phyloP scores from a whole-genome alignment of 176 grass and related monocot genomes.

The Phragmites australis region DNA sequence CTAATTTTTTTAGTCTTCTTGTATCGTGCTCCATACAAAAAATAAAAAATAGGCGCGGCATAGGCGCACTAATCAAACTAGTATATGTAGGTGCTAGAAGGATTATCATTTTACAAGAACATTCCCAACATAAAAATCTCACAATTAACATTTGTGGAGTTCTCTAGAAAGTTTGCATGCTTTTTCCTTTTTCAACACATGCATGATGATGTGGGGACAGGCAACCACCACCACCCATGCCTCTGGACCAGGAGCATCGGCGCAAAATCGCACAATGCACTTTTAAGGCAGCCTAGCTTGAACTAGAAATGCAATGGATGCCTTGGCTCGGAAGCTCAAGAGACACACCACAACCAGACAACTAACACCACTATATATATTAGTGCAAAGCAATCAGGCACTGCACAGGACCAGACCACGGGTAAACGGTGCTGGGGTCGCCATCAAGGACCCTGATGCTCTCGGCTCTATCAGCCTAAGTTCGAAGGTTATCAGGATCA shows the following conservation, averaged over 20 bases:
- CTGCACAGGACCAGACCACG: background rate
- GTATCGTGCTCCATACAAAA: too few species aligned
- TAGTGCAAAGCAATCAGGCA: slow-evolving; percentile 4
- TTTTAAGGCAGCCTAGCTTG: slow-evolving; percentile 38
- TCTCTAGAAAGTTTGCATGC: background rate
- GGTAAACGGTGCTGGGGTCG: too few species aligned
- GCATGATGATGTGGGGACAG: background rate
- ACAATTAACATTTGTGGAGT: too few species aligned
- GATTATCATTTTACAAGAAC: too few species aligned
- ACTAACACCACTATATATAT: background rate
- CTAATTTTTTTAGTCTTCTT: too few species aligned
- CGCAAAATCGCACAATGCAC: slow-evolving; percentile 12
- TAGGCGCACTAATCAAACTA: too few species aligned
- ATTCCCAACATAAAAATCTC: background rate
- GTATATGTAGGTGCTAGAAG: too few species aligned
- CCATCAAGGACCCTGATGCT: too few species aligned
- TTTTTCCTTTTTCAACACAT: background rate
- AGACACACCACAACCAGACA: background rate
- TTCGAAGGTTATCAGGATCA: too few species aligned
- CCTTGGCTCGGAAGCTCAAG: slow-evolving; percentile 38
- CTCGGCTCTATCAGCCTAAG: too few species aligned
- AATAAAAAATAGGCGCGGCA: too few species aligned
- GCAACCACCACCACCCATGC: slow-evolving; percentile 28
- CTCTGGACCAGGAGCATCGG: slow-evolving; percentile 45
- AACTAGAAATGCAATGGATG: slow-evolving; percentile 26